phyloP scores from a whole-genome alignment of 2,329 filamentous ascomycete species.

The Microcyclospora tardicrescens region DNA sequence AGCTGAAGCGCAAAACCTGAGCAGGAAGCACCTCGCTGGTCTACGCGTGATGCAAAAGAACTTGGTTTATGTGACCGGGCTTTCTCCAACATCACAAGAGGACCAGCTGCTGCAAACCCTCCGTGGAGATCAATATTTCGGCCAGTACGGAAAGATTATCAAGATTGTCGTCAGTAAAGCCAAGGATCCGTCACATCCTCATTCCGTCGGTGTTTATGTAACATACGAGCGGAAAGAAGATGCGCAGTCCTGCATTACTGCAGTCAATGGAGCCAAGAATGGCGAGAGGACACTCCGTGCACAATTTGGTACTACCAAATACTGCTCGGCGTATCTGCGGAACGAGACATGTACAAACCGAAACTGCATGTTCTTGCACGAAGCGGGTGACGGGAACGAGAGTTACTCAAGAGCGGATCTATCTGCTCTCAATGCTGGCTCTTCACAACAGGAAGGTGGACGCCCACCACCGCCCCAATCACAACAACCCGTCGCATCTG shows the following conservation, averaged over 20 bases:
- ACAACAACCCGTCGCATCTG: conserved; percentile 39
- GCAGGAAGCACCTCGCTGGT: conserved; percentile 88
- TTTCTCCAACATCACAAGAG: conserved; percentile 83
- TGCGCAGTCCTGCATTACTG: conserved; percentile 61
- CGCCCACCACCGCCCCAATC: conserved; percentile 32
- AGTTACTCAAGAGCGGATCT: conserved; percentile 91
- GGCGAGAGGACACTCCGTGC: conserved; percentile 69
- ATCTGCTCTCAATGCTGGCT: conserved; percentile 85
- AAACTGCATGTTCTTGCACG: conserved; percentile 95
- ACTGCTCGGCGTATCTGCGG: conserved; percentile 91
- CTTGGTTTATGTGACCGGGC: conserved; percentile 89
- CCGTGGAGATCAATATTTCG: conserved; percentile 85
- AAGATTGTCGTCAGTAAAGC: conserved; percentile 98
- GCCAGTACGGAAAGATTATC: conserved; percentile 94
- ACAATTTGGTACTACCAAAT: conserved; percentile 86
- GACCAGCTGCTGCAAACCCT: conserved; percentile 84
- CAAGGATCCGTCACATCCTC: conserved; percentile 61
- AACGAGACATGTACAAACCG: conserved; percentile 91
- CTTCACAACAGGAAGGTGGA: conserved; percentile 55
- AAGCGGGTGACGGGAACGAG: conserved; percentile 95
- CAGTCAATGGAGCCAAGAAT: conserved; percentile 85
- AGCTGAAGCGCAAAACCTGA: conserved; percentile 88
- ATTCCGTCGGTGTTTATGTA: conserved; percentile 95
- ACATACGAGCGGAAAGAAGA: conserved; percentile 89
- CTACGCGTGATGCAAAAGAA: conserved; percentile 97